Percentiles rank a stretch among this genome's conserved stretches.
phyloP scores from a whole-genome alignment of 2,329 filamentous ascomycete species.

The Dactylonectria estremocensis region DNA sequence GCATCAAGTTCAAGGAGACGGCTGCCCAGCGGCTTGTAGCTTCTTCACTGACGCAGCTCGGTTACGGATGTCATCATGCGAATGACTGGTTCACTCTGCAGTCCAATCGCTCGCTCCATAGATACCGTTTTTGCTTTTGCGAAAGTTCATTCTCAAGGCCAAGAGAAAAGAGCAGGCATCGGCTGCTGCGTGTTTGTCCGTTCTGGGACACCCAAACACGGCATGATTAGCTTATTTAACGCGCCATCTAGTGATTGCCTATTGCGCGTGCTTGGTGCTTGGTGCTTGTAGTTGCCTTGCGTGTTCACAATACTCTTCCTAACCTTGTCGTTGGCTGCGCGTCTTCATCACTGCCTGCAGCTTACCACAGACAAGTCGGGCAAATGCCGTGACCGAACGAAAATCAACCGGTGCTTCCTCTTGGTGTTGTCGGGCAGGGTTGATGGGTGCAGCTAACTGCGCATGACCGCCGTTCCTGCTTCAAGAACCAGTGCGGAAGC shows the following conservation, averaged over 20 bases:
- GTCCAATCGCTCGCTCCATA: background rate
- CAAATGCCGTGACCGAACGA: conserved; percentile 12
- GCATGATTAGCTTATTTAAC: conserved; percentile 1
- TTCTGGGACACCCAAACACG: background rate
- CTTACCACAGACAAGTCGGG: conserved; percentile 16
- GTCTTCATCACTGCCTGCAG: conserved; percentile 37
- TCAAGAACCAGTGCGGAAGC: background rate
- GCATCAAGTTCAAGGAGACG: background rate
- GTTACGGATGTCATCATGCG: conserved; percentile 19
- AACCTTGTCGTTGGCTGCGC: conserved; percentile 29
- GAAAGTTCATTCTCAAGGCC: background rate
- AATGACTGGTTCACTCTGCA: background rate
- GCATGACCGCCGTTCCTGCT: conserved; percentile 1
- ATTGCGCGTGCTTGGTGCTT: background rate
- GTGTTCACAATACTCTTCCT: background rate
- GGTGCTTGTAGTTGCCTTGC: background rate
- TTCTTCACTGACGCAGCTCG: conserved; percentile 16
- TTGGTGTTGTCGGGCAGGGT: conserved; percentile 1
- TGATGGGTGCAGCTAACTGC: background rate
- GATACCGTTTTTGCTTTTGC: conserved; percentile 8
- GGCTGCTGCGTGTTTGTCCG: conserved; percentile 6
- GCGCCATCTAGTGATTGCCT: conserved; percentile 27
- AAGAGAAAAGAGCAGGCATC: background rate
- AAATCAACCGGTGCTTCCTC: conserved; percentile 16
- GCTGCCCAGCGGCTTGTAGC: conserved; percentile 1